A percentile compares a stretch with the other conserved stretches of the same genome.
Conservation (phyloP, 2,329 filamentous ascomycete species). For the Diatrype stigma region DNA sequence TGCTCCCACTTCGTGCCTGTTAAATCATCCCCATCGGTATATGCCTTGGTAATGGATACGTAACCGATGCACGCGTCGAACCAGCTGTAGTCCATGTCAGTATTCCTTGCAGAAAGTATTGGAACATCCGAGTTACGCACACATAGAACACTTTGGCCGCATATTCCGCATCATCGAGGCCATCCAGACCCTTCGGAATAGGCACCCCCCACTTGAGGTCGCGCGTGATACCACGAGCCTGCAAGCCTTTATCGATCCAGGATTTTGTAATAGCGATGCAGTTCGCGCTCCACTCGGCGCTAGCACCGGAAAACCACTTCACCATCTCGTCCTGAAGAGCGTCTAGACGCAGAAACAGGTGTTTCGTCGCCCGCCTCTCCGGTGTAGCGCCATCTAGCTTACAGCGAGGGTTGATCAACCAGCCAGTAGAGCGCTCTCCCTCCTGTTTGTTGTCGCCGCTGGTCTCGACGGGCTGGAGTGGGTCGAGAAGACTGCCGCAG, state of each 20-base stretch:
- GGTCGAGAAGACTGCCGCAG: slow-evolving; percentile 68
- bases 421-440: slow-evolving; percentile 36
- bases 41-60: slow-evolving; percentile 83
- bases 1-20: slow-evolving; percentile 68
- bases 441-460: slow-evolving; percentile 26
- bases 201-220: slow-evolving; percentile 79
- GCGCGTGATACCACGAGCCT: slow-evolving; percentile 83
- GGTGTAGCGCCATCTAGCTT: slow-evolving; percentile 85
- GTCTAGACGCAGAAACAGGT: slow-evolving; percentile 85
- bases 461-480: slow-evolving; percentile 52
- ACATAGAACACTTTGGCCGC: slow-evolving; percentile 78
- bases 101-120: background rate
- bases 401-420: slow-evolving; percentile 77
- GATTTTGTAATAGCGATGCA: slow-evolving; percentile 67
- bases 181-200: slow-evolving; percentile 44
- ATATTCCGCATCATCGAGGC: slow-evolving; percentile 32
- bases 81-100: slow-evolving; percentile 26
- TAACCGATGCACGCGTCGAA: slow-evolving; percentile 93
- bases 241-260: slow-evolving; percentile 79
- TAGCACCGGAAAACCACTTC: slow-evolving; percentile 60
- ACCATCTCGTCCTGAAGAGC: slow-evolving; percentile 69
- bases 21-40: slow-evolving; percentile 54
- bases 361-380: slow-evolving; percentile 77
- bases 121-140: slow-evolving; percentile 12
- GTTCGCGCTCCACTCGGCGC: slow-evolving; percentile 38